Evolutionary conservation across 306 rosid species (phyloP), one percentile per base, ranked within the genome.

Genomic region (Begonia loranthoides): DNA sequence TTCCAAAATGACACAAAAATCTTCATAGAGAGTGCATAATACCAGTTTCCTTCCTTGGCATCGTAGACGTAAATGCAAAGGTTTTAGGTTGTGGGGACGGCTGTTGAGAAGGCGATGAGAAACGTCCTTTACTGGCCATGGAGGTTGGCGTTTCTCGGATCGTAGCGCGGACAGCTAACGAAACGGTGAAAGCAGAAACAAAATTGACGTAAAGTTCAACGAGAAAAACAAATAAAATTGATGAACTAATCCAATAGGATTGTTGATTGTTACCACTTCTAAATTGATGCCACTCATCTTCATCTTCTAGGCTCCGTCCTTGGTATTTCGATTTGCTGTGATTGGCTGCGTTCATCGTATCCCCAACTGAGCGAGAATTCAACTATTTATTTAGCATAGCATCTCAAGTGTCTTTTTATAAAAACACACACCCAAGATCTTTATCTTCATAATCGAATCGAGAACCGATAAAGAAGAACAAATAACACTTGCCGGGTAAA

Each of bases 281-380:
- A 59, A 86, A 79, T 60, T 76, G 94, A 65, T 73, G 81, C 99
- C 99, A 79, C 7, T 92, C 93, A 54, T 80, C 93, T 74, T 76
- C 88, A 9, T 83, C 96, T 36, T 79, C 96, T 16, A 92, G 77
- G 77, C 60, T 92, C 79, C 92, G 75, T 52, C 94, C 99, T 43
- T 49, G 52, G 54, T 82, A 73, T 63, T 70, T 79, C 6, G 95
- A 78, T 79, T 73, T 76, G 49, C 75, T 68, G 65, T 47, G 69
- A 65, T 60, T 75, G 47, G 75, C 72, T 28, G 89, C 87, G 8
- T 66, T 60, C 73, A 87, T 80, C 74, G 87, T 83, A 76, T 83
- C 99, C 65, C 96, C 88, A 66, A 59, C 99, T 92, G 84, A 70
- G 71, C 51, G 52, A 13, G 38, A 75, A 71, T 67, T 48, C 21